Evolutionary conservation across 2,329 filamentous ascomycete species (phyloP).

Genomic region (Cladosporium sp.): DNA sequence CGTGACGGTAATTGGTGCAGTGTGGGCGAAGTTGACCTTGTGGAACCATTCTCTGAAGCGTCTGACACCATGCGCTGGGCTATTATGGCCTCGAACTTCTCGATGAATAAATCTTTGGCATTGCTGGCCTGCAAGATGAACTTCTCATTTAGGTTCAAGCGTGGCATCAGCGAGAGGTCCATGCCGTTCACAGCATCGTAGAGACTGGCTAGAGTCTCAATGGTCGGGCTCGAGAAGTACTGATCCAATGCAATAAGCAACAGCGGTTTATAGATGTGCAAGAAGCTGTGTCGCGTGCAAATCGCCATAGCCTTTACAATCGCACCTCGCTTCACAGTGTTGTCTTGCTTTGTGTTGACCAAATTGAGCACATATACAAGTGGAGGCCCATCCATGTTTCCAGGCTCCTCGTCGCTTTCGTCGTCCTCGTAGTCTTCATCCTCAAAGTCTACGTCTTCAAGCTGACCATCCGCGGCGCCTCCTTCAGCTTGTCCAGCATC

Average conservation of each 20-base stretch:
- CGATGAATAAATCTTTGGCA: slow-evolving; percentile 92
- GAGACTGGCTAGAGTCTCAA: slow-evolving; percentile 80
- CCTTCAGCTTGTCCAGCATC: slow-evolving; percentile 48
- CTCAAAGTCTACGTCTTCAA: slow-evolving; percentile 44
- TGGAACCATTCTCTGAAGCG: slow-evolving; percentile 20
- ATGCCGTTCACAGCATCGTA: slow-evolving; percentile 94
- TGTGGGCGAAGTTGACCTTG: slow-evolving; percentile 17
- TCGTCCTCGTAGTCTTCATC: slow-evolving; percentile 39
- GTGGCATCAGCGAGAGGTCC: slow-evolving; percentile 92
- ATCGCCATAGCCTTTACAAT: slow-evolving; percentile 98
- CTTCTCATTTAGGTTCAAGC: slow-evolving; percentile 75
- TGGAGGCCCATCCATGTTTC: slow-evolving; percentile 73
- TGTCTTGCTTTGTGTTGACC: slow-evolving; percentile 97
- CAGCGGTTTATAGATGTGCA: slow-evolving; percentile 98
- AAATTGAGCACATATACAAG: slow-evolving; percentile 95
- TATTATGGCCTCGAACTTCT: slow-evolving; percentile 96
- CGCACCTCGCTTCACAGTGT: slow-evolving; percentile 83
- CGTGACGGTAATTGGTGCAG: slow-evolving; percentile 23
- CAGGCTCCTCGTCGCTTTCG: slow-evolving; percentile 47
- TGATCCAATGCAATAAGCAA: slow-evolving; percentile 88
- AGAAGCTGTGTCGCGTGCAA: slow-evolving; percentile 92
- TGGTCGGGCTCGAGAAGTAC: slow-evolving; percentile 88
- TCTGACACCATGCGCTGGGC: slow-evolving; percentile 69
- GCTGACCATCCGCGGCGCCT: slow-evolving; percentile 37
- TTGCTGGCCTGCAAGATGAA: slow-evolving; percentile 85